Conservation (phyloP, 2,329 filamentous ascomycete species). For the Emmonsia crescens region DNA sequence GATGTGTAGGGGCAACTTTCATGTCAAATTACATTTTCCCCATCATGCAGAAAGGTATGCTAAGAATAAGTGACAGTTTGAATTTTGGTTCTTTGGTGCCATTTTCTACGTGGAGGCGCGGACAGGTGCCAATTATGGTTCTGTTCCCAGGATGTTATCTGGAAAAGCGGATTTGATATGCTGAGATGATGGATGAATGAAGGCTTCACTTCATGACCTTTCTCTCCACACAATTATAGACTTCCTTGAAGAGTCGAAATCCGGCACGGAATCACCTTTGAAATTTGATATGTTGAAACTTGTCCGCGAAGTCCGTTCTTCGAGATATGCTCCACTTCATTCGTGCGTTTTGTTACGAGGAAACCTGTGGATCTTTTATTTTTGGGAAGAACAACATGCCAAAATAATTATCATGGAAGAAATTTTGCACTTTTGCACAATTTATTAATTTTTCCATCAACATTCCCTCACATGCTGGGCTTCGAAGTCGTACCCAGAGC, state of each 20-base stretch:
- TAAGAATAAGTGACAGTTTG: neutral
- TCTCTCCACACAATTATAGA: neutral
- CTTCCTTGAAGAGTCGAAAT: neutral
- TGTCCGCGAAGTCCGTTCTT: neutral
- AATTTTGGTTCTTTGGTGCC: neutral
- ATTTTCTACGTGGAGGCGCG: neutral
- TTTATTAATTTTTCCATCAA: neutral
- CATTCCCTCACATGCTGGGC: neutral
- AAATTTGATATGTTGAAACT: neutral
- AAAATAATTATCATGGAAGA: neutral
- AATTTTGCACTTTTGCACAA: neutral
- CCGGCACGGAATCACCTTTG: neutral
- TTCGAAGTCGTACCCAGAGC: neutral
- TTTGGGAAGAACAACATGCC: neutral
- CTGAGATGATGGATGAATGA: neutral
- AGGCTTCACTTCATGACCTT: too few relatives aligned
- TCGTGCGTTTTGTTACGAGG: neutral
- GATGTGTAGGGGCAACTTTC: neutral
- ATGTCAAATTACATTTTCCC: too few relatives aligned
- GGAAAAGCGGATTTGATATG: neutral
- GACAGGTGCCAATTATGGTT: neutral
- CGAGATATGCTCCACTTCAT: neutral
- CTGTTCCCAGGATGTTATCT: neutral
- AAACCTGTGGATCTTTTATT: neutral
- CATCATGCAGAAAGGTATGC: neutral